Base-by-base conservation (phyloP, 169 alveolate species). In the Plasmodium billcollinsi region DNA sequence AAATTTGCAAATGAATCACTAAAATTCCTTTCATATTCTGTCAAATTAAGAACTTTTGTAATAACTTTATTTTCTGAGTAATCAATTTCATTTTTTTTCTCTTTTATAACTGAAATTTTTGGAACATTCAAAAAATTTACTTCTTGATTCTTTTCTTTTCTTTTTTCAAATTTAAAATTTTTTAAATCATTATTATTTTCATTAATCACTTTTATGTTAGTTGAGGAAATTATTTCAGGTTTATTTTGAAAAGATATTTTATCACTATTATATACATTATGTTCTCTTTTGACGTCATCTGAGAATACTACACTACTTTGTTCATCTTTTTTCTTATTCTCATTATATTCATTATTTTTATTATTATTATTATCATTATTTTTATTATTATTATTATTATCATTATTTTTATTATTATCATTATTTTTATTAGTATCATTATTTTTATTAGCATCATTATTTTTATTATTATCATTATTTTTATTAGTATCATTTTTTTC, bases 1-100 rank as follows among this genome's bases (percentile, higher is more conserved):
- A 67, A 67, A 80, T 80, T 80, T n/a, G 18, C 49, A 45, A 33
- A n/a, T 20, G 74, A 65, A 58, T 76, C 89, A 45, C 89, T 76
- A 52, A 65, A 58, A 65, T 50, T 76, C 67, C 89, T 52, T 58
- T 50, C 89, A 66, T 65, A 76, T 59, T 49, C 47, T 66, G 20
- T 43, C 6, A 26, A 43, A 39, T 43, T 20, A 39, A 39, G 47
- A 39, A 39, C 47, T 39, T 39, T 39, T 39, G 47, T 39, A 39
- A 39, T 39, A 39, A 39, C 47, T 39, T 39, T 39, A 39, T 39
- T 39, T 39, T 21, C 18, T 56, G 65, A 56, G 56, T 65, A 15
- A 47, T 7, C 8, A 9, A 11, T 29, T 76, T 45, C 15, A 59
- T 65, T 59, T 66, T 43, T 18, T 2, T n/a, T 24, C 15, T 29